A percentile compares a stretch with the other conserved stretches of the same genome.
Evolutionary conservation across 495 filamentous ascomycete genomes (phyloP).

Genomic region (Aspergillus nidulans): DNA sequence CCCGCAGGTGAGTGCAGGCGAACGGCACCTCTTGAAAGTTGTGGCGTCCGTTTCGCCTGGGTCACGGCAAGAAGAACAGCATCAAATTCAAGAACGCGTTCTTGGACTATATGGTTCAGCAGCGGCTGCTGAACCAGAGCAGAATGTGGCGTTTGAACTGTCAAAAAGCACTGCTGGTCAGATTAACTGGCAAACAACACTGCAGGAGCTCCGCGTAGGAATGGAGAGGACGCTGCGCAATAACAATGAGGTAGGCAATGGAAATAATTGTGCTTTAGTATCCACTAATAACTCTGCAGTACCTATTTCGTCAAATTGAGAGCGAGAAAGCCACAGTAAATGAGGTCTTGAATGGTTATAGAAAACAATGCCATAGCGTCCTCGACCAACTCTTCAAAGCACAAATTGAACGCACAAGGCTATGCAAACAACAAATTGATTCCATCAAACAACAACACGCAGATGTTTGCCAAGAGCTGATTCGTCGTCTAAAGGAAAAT

Average conservation of each 20-base stretch:
- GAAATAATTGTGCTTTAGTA: not conserved
- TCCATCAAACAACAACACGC: conserved; percentile 29
- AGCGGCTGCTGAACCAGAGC: not conserved
- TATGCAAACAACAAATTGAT: conserved; percentile 31
- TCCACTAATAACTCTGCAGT: conserved; percentile 16
- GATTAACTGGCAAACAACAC: conserved; percentile 22
- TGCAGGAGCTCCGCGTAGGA: conserved; percentile 22
- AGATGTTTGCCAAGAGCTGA: conserved; percentile 30
- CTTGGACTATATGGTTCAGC: not conserved
- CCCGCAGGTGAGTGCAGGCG: not conserved
- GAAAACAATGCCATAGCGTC: conserved; percentile 28
- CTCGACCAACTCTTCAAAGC: conserved; percentile 31
- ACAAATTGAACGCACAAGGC: conserved; percentile 29
- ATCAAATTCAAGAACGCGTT: not conserved
- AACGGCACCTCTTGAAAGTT: not conserved
- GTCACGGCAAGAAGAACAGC: not conserved
- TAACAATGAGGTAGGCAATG: conserved; percentile 26
- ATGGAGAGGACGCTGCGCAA: conserved; percentile 19
- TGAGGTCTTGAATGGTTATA: conserved; percentile 28
- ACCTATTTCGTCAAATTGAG: conserved; percentile 26
- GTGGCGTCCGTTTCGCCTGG: not conserved
- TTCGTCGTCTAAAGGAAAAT: conserved; percentile 27
- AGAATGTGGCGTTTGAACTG: not conserved
- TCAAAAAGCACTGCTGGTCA: not conserved
- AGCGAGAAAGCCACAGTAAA: conserved; percentile 29